phyloP scores from a whole-genome alignment of 2,329 filamentous ascomycete genomes.

The Dothiorella sarmentorum region DNA sequence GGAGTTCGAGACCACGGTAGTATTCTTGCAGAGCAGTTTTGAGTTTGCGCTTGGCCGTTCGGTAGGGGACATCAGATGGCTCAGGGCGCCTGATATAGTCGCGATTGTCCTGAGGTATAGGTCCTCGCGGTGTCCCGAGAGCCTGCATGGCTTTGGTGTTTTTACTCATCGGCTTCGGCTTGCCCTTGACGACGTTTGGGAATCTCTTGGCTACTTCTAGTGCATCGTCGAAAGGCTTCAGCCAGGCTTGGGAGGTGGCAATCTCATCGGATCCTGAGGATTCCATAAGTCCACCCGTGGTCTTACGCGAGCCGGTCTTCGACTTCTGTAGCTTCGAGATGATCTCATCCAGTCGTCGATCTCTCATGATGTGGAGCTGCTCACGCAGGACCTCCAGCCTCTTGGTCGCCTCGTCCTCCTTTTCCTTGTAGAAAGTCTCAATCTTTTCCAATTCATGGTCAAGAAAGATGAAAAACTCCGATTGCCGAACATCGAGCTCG shows the following conservation, averaged over 20 bases:
- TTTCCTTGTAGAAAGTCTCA: constrained; percentile 80
- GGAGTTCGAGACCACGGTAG: constrained; percentile 83
- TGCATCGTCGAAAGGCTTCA: constrained; percentile 28
- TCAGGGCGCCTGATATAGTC: constrained; percentile 43
- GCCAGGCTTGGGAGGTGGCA: not conserved
- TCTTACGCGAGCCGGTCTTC: constrained; percentile 40
- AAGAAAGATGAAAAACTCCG: constrained; percentile 84
- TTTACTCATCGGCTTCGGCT: not conserved
- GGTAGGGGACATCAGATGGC: constrained; percentile 66
- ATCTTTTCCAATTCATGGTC: constrained; percentile 87
- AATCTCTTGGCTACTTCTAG: constrained; percentile 36
- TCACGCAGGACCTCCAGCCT: constrained; percentile 69
- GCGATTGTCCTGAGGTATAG: constrained; percentile 37
- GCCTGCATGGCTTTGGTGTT: constrained; percentile 25
- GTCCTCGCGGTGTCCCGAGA: constrained; percentile 39
- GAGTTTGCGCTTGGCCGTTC: constrained; percentile 83
- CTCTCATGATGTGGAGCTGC: constrained; percentile 90
- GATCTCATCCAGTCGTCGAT: constrained; percentile 71
- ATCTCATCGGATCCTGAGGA: not conserved
- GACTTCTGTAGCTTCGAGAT: constrained; percentile 48
- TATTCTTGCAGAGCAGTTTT: constrained; percentile 90
- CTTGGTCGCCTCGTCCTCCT: constrained; percentile 78
- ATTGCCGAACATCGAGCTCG: constrained; percentile 68
- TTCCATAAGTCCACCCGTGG: constrained; percentile 31
- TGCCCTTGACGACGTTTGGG: constrained; percentile 18